Evolutionary conservation across 306 rosid species (phyloP), one percentile per base, ranked within the genome.

Genomic region (Inga oerstediana): DNA sequence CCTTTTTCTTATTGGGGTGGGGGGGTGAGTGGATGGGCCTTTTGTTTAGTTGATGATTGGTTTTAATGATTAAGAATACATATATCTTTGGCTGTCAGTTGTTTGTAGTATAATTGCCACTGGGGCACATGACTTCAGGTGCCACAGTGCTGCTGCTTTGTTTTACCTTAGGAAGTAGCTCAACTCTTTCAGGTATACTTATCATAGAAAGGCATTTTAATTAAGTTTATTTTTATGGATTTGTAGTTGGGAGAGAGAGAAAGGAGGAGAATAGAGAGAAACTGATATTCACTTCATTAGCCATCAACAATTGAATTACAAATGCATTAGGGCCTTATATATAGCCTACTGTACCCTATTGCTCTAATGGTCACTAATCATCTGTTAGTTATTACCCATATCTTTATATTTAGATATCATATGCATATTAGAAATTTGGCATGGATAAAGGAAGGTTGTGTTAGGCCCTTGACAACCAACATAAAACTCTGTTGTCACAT

Each of bases 91-190:
- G 10, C 49, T 39, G 20, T 69, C 11, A 39, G 51, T 39, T 2
- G 15, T 13, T 22, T 45, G 37, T 72, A 45, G 51, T 69, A 44
- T 22, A 71, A 71, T 41, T 65, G 64, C 61, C 41, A 10, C 49
- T 27, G n/a, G 20, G 77, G 77, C 46, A 77, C 69, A 54, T 82
- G 73, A 81, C 82, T 20, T 54, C 56, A 73, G 84, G 78, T 52
- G 59, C 59, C 59, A 17, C n/a, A 52, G 76, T 48, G 71, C 74
- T 67, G 20, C 64, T 82, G 39, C 6, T 59, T 12, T 79, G 70
- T 69, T 75, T 84, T 56, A 46, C 32, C 52, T 17, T 12, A n/a
- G 68, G 52, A 51, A 24, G 45, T 70, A 70, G 81, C 83, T 74
- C 54, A 79, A 66, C 79, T 58, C 39, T 69, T 75, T 62, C 32